These are phyloP conservation scores for Betula pendula DNA, from an alignment of 306 rosid genomes.

Conservation along the genomic window DNA sequence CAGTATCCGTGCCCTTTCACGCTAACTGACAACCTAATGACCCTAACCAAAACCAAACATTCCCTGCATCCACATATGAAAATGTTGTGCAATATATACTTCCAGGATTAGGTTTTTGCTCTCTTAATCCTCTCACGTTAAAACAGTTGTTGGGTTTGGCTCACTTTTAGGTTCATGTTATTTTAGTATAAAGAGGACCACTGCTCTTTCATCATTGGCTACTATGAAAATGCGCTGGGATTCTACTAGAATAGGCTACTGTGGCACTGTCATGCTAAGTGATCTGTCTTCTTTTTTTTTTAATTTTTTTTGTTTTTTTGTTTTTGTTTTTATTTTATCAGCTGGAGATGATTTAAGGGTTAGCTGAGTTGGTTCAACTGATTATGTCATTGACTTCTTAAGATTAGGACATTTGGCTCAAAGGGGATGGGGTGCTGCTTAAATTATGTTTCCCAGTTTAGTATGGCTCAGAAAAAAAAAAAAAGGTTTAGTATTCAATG, in stretches of 20 bases:
- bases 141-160: background rate
- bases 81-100: conserved; percentile 19
- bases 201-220: background rate
- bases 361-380: conserved; percentile 5
- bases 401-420: conserved; percentile 4
- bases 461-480: too few species aligned
- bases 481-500: background rate
- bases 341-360: conserved; percentile 2
- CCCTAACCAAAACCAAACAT: background rate
- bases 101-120: background rate
- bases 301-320: too few species aligned
- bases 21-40: conserved; percentile 3
- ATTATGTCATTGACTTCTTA: conserved; percentile 8
- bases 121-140: background rate
- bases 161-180: background rate
- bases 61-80: conserved; percentile 1
- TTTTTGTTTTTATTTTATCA: background rate
- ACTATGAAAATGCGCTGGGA: background rate
- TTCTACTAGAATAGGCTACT: background rate
- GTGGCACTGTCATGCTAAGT: background rate
- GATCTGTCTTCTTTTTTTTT: too few species aligned
- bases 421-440: background rate
- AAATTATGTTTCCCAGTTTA: background rate
- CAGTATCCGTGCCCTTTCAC: conserved; percentile 19
- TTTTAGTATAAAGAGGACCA: background rate